Conservation (phyloP, 164 flowering plant species). For the Echeveria elegans region DNA sequence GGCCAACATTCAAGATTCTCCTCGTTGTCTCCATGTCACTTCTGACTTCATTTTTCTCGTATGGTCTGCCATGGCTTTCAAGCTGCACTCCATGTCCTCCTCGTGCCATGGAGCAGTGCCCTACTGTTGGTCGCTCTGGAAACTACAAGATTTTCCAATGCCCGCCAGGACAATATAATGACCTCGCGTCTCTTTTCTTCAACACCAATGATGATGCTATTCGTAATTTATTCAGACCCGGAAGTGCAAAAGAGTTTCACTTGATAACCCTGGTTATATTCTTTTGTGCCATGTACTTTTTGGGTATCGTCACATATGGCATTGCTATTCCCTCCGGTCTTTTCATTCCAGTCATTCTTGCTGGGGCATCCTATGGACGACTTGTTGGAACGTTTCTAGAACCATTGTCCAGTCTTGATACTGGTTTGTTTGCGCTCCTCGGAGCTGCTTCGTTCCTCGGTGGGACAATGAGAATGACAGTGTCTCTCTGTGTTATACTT, state of each 20-base stretch:
- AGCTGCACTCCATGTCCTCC: conserved; percentile 75
- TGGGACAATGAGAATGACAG: conserved; percentile 97
- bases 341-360: conserved; percentile 92
- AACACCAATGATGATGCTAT: conserved; percentile 91
- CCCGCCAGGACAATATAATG: conserved; percentile 70
- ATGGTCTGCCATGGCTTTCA: conserved; percentile 78
- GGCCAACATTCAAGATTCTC: conserved; percentile 45
- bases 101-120: conserved; percentile 42
- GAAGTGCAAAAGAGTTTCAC: conserved; percentile 40
- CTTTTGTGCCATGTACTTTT: conserved; percentile 50
- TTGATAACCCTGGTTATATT: conserved; percentile 42
- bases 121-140: conserved; percentile 63
- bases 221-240: conserved; percentile 57
- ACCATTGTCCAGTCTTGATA: conserved; percentile 49
- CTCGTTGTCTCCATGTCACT: conserved; percentile 55
- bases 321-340: conserved; percentile 91
- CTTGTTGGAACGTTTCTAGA: conserved; percentile 49
- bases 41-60: conserved; percentile 66
- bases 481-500: conserved; percentile 84
- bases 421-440: conserved; percentile 71
- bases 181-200: conserved; percentile 80
- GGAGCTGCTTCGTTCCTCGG: conserved; percentile 97
- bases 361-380: conserved; percentile 90
- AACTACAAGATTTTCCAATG: conserved; percentile 83
- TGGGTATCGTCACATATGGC: conserved; percentile 84